Base-by-base conservation (phyloP, 1,284 basidiomycete species). In the Ceratobasidium sp. region DNA sequence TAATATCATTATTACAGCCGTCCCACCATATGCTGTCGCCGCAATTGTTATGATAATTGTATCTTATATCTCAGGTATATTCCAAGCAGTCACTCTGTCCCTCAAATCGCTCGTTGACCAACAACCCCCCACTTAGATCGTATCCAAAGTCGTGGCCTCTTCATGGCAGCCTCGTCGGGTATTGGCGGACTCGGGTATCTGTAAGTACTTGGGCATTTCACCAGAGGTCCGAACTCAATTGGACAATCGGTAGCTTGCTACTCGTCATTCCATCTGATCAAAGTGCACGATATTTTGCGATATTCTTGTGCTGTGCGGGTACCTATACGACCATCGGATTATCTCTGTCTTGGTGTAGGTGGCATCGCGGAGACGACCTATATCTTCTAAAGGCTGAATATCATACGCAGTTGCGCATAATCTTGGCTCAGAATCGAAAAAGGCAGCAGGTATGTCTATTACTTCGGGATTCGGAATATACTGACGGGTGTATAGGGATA, bases 11-110 rank as follows among this genome's bases (percentile, higher is more conserved):
- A 34, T 58, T 37, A 14, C 46, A 72, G 69, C 93, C 0, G 92
- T 95, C 7, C 94, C 94, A 2, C 93, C 93, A 19, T 94, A 94
- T 78, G 91, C 88, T 1, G 88, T 90, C 13, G 88, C 92, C 0
- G 87, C 91, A 4, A 83, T 89, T 2, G 85, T 92, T 59, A 85
- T 96, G 78, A 82, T 89, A n/a, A 76, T 84, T 3, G 84, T 90
- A 64, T 90, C 89, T 0, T 89, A 87, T 76, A 81, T 83, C 24
- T 95, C 94, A 41, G 62, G 62, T 64, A 37, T n/a, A 46, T 16
- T 49, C 13, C 5, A 34, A 16, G 48, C 43, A 48, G 46, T 16
- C 1, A 22, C 46, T 16, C 7, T 9, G 14, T 16, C 19, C 61
- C 24, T 1, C 34, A 39, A 31, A 39, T 11, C 37, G 22, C 24